phyloP scores from a whole-genome alignment of 169 alveolate genomes.

The Plasmodium sp. region DNA sequence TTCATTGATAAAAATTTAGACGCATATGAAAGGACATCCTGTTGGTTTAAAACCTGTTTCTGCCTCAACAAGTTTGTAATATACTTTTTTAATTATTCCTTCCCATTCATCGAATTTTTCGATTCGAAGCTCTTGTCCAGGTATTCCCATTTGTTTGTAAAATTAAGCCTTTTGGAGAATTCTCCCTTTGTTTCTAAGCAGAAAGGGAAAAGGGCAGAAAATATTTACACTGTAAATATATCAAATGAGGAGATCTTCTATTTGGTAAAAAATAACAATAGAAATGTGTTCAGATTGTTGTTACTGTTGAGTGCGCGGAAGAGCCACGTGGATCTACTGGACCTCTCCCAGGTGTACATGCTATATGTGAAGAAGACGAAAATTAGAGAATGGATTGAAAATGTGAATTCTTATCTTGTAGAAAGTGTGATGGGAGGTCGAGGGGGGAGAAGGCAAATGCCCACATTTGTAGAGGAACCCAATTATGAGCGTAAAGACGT shows the following conservation, averaged over 20 bases:
- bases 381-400: conserved; percentile 32
- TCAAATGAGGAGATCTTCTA: conserved; percentile 48
- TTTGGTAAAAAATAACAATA: conserved; percentile 37
- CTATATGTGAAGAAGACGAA: conserved; percentile 31
- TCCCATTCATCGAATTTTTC: conserved; percentile 31
- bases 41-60: conserved; percentile 42
- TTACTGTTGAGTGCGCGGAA: not conserved
- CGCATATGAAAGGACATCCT: conserved; percentile 33
- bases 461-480: not conserved
- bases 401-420: not conserved
- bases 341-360: conserved; percentile 4
- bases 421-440: not conserved
- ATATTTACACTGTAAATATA: conserved; percentile 33
- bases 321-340: not conserved
- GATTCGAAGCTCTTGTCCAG: conserved; percentile 24
- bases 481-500: not conserved
- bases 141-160: conserved; percentile 42
- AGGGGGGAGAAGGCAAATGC: not conserved
- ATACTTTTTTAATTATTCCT: conserved; percentile 64
- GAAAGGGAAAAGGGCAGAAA: conserved; percentile 8
- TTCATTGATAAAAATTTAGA: conserved; percentile 55
- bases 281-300: not conserved
- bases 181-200: conserved; percentile 4
- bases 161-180: conserved; percentile 26
- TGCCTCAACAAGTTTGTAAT: conserved; percentile 50